Evolutionary conservation across 139 green algal genomes (phyloP).

Genomic region (Chlamydomonas asymmetrica): DNA sequence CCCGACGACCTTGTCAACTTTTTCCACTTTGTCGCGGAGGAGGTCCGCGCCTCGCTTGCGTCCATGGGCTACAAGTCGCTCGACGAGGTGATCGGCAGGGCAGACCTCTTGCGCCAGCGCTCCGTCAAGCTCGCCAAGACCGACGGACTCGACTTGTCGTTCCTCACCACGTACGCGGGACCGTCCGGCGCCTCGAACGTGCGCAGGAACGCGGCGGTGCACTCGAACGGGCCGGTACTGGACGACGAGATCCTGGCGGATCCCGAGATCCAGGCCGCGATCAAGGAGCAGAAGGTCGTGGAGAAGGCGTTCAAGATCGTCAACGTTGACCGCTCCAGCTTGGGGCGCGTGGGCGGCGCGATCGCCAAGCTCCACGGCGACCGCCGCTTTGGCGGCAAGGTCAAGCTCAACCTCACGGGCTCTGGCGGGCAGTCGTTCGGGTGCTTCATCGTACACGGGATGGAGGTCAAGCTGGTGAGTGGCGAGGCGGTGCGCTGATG

Average conservation of each 20-base stretch:
- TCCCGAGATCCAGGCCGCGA: conserved; percentile 65
- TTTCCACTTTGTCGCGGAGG: conserved; percentile 95
- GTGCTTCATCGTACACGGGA: conserved; percentile 59
- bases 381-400: conserved; percentile 71
- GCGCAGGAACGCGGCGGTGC: conserved; percentile 56
- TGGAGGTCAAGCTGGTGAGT: conserved; percentile 83
- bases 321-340: conserved; percentile 82
- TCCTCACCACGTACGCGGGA: conserved; percentile 84
- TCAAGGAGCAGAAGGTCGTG: conserved; percentile 42
- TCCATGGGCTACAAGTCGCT: conserved; percentile 76
- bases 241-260: conserved; percentile 94
- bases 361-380: conserved; percentile 87
- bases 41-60: conserved; percentile 83
- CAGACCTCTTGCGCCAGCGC: conserved; percentile 75
- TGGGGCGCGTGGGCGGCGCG: conserved; percentile 80
- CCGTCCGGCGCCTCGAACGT: conserved; percentile 32
- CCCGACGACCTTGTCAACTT: conserved; percentile 96
- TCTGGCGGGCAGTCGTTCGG: conserved; percentile 58
- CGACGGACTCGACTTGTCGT: conserved; percentile 86
- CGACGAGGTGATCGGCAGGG: conserved; percentile 92
- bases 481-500: too few species aligned
- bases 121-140: conserved; percentile 87
- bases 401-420: conserved; percentile 82
- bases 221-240: conserved; percentile 81
- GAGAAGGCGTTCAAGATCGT: conserved; percentile 69